Percentiles rank a stretch among this genome's conserved stretches.
Conservation (phyloP, 371 early-diverging fungal genomes). For the Apophysomyces variabilis region DNA sequence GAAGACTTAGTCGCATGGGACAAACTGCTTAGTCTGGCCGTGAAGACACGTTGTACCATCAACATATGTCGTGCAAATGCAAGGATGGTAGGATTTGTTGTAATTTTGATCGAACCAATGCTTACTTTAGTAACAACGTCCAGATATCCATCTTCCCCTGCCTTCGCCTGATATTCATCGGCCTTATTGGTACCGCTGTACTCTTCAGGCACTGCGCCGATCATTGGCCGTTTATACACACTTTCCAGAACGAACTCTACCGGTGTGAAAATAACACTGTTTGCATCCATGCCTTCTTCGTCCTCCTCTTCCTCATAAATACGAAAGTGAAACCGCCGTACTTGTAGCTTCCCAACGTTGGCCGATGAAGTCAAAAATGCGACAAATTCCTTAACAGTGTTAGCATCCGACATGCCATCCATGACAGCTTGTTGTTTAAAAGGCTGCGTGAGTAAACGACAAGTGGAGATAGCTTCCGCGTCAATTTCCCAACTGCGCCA, state of each 20-base stretch:
- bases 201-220: constrained; percentile 14
- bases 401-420: not conserved
- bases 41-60: constrained; percentile 74
- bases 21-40: constrained; percentile 47
- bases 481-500: constrained; percentile 78
- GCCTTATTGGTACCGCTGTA: constrained; percentile 11
- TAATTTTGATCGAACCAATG: constrained; percentile 53
- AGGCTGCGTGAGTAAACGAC: constrained; percentile 59
- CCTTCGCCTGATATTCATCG: constrained; percentile 17
- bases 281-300: constrained; percentile 36
- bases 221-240: constrained; percentile 35
- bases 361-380: constrained; percentile 40
- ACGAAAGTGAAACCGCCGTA: constrained; percentile 40
- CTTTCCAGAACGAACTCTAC: constrained; percentile 40
- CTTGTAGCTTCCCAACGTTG: constrained; percentile 39
- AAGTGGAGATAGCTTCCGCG: constrained; percentile 42
- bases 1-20: constrained; percentile 29
- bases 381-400: constrained; percentile 26
- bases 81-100: constrained; percentile 69
- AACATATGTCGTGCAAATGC: constrained; percentile 76
- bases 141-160: constrained; percentile 52
- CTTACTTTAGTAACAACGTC: constrained; percentile 52
- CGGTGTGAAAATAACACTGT: constrained; percentile 37
- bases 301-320: constrained; percentile 53
- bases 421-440: constrained; percentile 34